Evolutionary conservation across 2,329 filamentous ascomycete species (phyloP), one percentile per base, ranked within the genome.

Genomic region (Penicillium rolfsii): DNA sequence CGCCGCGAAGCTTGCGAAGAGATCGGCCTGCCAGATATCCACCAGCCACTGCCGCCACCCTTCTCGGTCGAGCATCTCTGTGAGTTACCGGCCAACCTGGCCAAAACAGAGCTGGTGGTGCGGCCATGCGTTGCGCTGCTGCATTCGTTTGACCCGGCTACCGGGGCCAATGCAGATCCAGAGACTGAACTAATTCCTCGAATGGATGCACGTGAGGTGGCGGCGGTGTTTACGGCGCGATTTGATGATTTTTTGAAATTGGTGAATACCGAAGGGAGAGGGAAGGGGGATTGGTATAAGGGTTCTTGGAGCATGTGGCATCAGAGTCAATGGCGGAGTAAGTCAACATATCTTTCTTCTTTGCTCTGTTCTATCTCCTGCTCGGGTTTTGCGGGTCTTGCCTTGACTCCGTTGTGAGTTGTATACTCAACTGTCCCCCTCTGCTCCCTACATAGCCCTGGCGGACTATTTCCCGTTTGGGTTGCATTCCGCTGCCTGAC

Each of bases 1-100:
- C 87, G 94, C 24, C 87, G 94, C 65, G 94, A 98, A 81, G 93
- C 94, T 0, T 90, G 85, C 75, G 94, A 98, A 76, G 94, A 98
- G 76, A 97, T 98, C 66, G 94, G 94, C 1, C 86, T 98, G 2
- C 91, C 94, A 1, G 73, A 74, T 48, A 83, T 89, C 71, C 83
- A 87, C 67, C 87, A 93, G 71, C 85, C 85, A 61, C 83, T 97
- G 33, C 91, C 91, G 1, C 79, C 82, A 12, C 91, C 91, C 0
- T 97, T 97, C 78, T 83, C 84, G 57, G 89, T 98, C 67, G 93
- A 97, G 77, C 89, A 95, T 71, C 86, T 98, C 46, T 96, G 93
- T 79, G 86, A 90, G 73, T 83, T 98, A 2, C 94, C 94, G 28
- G 87, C 87, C 58, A 89, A 86, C 70, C 83, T 93, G 16, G 89